Evolutionary conservation across 345 rosid genomes (phyloP).

Genomic region (Corchorus capsularis): DNA sequence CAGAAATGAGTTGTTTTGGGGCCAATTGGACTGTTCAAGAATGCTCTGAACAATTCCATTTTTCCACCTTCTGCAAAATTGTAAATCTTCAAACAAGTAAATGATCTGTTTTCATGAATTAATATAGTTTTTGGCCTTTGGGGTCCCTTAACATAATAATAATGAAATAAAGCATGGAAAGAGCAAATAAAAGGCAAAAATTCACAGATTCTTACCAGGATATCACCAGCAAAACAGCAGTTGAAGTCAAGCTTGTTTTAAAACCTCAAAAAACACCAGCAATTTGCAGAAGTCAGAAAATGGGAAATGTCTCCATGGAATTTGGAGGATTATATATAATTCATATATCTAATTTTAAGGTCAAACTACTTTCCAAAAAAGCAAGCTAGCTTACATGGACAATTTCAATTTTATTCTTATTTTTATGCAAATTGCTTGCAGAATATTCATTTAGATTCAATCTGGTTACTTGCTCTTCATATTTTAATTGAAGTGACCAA

Average conservation of each 20-base stretch:
- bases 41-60: conserved; percentile 25
- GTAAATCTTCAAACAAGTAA: neutral
- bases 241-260: neutral
- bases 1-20: conserved; percentile 62
- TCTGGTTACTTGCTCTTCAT: neutral
- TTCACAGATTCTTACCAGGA: neutral
- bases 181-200: neutral
- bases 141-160: too few species aligned
- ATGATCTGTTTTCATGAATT: too few species aligned
- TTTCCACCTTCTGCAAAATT: neutral
- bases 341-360: neutral
- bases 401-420: neutral
- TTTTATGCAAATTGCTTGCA: neutral
- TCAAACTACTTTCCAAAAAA: neutral
- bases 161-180: too few species aligned
- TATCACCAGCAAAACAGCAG: neutral
- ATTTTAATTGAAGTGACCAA: neutral
- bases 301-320: neutral
- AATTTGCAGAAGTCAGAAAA: neutral
- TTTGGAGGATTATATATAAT: neutral
- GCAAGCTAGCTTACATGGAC: neutral
- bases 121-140: too few species aligned
- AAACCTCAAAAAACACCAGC: neutral
- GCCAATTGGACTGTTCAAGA: conserved; percentile 51
- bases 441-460: conserved; percentile 3